Conservation (phyloP, 2,329 filamentous ascomycete genomes). For the Rutstroemia sp. region DNA sequence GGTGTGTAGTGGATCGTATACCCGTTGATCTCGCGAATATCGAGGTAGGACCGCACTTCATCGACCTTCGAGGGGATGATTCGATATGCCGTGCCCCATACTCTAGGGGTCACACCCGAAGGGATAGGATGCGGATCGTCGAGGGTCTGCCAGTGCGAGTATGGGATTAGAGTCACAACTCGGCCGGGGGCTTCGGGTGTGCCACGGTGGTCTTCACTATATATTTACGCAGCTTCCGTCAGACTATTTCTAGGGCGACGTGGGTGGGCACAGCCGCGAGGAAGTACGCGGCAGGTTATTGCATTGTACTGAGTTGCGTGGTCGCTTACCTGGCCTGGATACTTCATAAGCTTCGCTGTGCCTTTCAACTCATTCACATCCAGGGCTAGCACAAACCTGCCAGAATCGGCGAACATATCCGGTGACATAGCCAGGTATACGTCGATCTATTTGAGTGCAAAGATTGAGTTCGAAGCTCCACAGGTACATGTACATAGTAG, state of each 20-base stretch:
- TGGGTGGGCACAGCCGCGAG: background rate
- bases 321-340: slow-evolving; percentile 29
- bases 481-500: background rate
- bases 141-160: slow-evolving; percentile 72
- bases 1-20: slow-evolving; percentile 89
- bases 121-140: slow-evolving; percentile 47
- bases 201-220: slow-evolving; percentile 87
- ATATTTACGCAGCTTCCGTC: slow-evolving; percentile 2
- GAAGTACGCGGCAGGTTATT: accelerated
- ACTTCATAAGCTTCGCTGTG: slow-evolving; percentile 11
- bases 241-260: slow-evolving; percentile 6
- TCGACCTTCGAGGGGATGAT: slow-evolving; percentile 65
- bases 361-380: background rate
- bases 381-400: slow-evolving; percentile 62
- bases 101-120: slow-evolving; percentile 47
- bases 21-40: slow-evolving; percentile 95
- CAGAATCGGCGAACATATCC: slow-evolving; percentile 95
- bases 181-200: slow-evolving; percentile 82
- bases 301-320: no score
- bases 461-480: background rate
- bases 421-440: slow-evolving; percentile 82
- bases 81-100: slow-evolving; percentile 93
- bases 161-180: slow-evolving; percentile 87
- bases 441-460: slow-evolving; percentile 51
- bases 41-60: slow-evolving; percentile 82